Base-by-base conservation (phyloP, 2,329 filamentous ascomycete genomes). In the Trichoderma guizhouense region DNA sequence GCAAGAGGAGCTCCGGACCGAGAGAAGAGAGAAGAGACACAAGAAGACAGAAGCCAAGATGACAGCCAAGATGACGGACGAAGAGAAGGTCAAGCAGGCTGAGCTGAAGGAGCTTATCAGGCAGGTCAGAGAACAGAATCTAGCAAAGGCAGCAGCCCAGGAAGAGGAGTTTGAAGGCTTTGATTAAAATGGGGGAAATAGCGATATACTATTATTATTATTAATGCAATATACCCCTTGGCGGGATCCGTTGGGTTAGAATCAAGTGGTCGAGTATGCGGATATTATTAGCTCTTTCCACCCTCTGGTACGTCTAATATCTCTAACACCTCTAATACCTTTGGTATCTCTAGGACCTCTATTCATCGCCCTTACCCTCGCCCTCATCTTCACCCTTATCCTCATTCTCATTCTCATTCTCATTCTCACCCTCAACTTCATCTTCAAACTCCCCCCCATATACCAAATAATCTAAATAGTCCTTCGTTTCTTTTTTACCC, bases 1-100 rank as follows among this genome's bases (percentile, higher is more conserved):
- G 74, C 85, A 86, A 76, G 91, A 91, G 76, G 90, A 90, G 28
- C 83, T 87, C 72, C 88, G 90, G 66, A 84, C 86, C 63, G 86
- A 85, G 75, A 86, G 90, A 72, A 84, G 89, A 69, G 91, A 93
- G 75, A 91, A 89, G 83, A 89, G 89, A 78, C 86, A 85, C 73
- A 86, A 88, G 76, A 89, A 87, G 79, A 86, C 87, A 72, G 91
- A 94, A 74, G 88, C 89, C 11, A 89, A 91, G 79, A 84, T 84
- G 74, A 82, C 86, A 78, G 86, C 88, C 34, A 86, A 84, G 72
- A 90, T 95, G 88, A 92, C 89, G n/a, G 89, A 91, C 4, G 88
- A 90, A 71, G 90, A 94, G 81, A 90, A 86, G 81, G 81, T 85
- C 39, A 86, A 91, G 79, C 86, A 90, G 75, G 84, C 81, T 75